Evolutionary conservation across 805 yeast genomes (phyloP), one percentile per base, ranked within the genome.

Genomic region (Nakazawaea holstii): DNA sequence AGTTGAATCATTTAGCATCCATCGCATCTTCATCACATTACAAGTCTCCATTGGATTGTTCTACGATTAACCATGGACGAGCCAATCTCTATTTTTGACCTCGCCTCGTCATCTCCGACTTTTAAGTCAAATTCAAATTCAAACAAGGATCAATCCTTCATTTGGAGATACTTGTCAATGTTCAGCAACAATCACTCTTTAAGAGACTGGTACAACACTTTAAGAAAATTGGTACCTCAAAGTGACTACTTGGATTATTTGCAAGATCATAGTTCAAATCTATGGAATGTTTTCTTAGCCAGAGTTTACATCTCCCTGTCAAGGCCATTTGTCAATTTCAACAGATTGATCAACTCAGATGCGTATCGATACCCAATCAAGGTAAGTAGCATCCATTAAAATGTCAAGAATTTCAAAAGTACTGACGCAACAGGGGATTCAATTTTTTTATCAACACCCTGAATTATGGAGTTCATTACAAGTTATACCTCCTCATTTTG

Each of bases 401-500:
- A 15, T 15, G 4, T 24, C 40, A 31, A 14, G 6, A 7, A 35
- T 8, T 8, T 13, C 8, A 15, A 35, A 27, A 8, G 15, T 15
- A 14, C 17, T 33, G 14, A 31, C 3, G 7, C 14, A 8, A 27
- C 8, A 41, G 50, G 50, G 50, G n/a, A 38, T 47, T 13, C 30
- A 30, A 5, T 43, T 17, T 14, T 47, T 42, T 28, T 47, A 35
- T 26, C 31, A 38, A n/a, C 41, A 42, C 24, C 43, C 46, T 10
- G 41, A 39, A 33, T 29, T 42, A 8, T 47, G 50, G 50, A 32
- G 40, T 26, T 26, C 47, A 7, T 33, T 47, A 28, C 46, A 47
- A 43, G 47, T 47, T 14, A 24, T 47, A 1, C 44, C 37, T 8
- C 50, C 50, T 8, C 50, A 43, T 38, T 38, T 47, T 9, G 47